Conservation (phyloP, 495 filamentous ascomycete species). For the Margaritispora aquatica region DNA sequence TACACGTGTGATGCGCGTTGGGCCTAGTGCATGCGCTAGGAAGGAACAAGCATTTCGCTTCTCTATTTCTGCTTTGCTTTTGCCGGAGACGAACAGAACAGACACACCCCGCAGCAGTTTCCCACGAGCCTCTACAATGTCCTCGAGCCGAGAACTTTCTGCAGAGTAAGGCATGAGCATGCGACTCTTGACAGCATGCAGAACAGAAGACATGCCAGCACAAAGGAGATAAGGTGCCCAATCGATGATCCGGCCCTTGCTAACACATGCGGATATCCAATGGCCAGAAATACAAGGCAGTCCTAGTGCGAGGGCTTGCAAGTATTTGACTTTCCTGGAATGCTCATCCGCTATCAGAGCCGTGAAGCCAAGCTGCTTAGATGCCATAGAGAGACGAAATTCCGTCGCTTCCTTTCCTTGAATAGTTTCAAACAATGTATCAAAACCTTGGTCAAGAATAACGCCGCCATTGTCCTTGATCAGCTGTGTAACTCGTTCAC, state of each 20-base stretch:
- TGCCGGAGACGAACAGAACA: conserved; percentile 71
- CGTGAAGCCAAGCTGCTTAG: conserved; percentile 62
- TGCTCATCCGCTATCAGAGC: conserved; percentile 82
- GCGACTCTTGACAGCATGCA: conserved; percentile 73
- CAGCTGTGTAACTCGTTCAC: conserved; percentile 5
- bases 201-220: conserved; percentile 71
- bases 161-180: conserved; percentile 55
- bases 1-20: conserved; percentile 56
- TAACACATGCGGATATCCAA: conserved; percentile 74
- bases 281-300: conserved; percentile 74
- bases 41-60: conserved; percentile 55
- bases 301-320: conserved; percentile 89
- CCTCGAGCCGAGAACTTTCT: conserved; percentile 43
- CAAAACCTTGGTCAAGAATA: conserved; percentile 71
- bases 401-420: conserved; percentile 8
- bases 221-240: conserved; percentile 82
- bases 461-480: conserved; percentile 59
- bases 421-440: conserved; percentile 62
- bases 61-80: conserved; percentile 52
- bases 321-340: conserved; percentile 85
- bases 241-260: conserved; percentile 51
- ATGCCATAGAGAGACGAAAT: conserved; percentile 33
- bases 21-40: conserved; percentile 72
- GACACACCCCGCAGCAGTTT: conserved; percentile 59
- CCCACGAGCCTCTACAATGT: conserved; percentile 49